Conservation (phyloP, 2,329 filamentous ascomycete species). For the Penicillium sp. region DNA sequence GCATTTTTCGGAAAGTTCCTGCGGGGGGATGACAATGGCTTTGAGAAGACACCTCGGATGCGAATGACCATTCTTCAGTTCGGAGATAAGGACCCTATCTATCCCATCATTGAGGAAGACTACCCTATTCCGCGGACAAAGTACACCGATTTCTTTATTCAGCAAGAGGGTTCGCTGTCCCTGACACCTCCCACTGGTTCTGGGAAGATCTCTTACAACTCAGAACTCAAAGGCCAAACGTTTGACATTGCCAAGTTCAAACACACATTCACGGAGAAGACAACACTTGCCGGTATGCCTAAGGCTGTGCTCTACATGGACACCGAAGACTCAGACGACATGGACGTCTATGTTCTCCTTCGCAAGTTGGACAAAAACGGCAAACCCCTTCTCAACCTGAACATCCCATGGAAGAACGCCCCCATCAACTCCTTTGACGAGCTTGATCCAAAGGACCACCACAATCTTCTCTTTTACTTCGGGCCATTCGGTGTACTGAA, state of each 20-base stretch:
- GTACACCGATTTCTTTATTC: background rate
- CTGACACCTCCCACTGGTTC: too few relatives aligned
- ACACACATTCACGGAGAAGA: background rate
- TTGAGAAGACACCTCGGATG: background rate
- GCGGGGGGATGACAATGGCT: conserved; percentile 2
- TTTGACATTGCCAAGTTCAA: background rate
- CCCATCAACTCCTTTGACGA: background rate
- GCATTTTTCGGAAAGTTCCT: conserved; percentile 7
- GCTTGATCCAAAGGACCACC: background rate
- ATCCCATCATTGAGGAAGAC: background rate
- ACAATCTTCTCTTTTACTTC: background rate
- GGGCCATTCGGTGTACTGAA: background rate
- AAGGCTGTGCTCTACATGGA: conserved; percentile 7
- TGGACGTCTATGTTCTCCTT: conserved; percentile 7
- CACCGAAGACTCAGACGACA: background rate
- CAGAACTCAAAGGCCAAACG: background rate
- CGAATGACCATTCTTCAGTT: background rate
- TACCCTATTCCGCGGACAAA: background rate
- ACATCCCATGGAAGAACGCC: background rate
- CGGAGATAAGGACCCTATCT: background rate
- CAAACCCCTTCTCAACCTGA: background rate
- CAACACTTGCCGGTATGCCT: background rate
- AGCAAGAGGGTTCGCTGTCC: background rate
- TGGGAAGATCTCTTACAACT: background rate
- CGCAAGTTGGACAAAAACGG: conserved; percentile 3